phyloP scores from a whole-genome alignment of 177 flowering plant genomes.

The Vitis hybrid region DNA sequence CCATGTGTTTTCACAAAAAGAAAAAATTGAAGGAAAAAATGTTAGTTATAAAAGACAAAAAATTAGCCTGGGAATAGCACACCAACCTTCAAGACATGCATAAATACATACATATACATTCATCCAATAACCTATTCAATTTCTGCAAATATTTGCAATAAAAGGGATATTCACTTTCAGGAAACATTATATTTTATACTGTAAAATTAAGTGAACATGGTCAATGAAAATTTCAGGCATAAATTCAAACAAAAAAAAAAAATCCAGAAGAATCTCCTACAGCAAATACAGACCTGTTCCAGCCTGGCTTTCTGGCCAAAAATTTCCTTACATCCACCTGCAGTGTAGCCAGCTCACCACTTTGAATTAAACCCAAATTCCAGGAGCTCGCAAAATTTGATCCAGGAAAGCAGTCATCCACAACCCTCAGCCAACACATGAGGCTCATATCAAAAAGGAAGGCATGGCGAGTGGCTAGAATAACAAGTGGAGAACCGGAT shows the following conservation, averaged over 20 bases:
- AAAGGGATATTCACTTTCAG: too few species aligned
- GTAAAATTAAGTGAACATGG: neutral
- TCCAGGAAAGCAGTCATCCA: conserved; percentile 94
- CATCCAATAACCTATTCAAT: neutral
- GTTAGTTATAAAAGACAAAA: too few species aligned
- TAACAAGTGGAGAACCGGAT: conserved; percentile 91
- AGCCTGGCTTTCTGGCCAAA: conserved; percentile 88
- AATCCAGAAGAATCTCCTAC: neutral
- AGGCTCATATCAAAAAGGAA: conserved; percentile 87
- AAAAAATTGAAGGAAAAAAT: too few species aligned
- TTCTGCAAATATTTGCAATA: too few species aligned
- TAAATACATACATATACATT: neutral
- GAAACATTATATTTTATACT: neutral
- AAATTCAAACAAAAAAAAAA: neutral
- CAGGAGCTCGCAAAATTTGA: conserved; percentile 93
- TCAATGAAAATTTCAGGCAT: neutral
- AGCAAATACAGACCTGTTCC: conserved; percentile 72
- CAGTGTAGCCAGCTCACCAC: conserved; percentile 89
- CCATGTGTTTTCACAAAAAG: too few species aligned
- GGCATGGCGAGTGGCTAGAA: conserved; percentile 91
- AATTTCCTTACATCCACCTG: conserved; percentile 94
- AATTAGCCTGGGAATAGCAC: too few species aligned
- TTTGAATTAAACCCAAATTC: conserved; percentile 74
- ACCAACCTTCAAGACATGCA: too few species aligned
- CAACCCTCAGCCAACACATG: conserved; percentile 96